phyloP scores from a whole-genome alignment of 192 early-diverging fungal species.

The Geosiphon pyriformis region DNA sequence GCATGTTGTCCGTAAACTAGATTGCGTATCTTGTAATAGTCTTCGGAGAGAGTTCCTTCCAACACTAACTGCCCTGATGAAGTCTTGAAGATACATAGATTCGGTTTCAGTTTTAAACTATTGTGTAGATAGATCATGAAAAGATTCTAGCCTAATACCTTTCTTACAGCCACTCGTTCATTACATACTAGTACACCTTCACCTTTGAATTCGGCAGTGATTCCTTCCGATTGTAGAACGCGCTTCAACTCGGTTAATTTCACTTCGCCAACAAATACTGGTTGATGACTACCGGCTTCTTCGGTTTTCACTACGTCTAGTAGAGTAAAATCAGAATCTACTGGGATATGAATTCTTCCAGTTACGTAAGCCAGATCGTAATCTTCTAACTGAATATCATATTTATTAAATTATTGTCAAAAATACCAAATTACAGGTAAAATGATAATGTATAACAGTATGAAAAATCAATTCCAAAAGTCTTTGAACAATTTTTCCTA shows the following conservation, averaged over 20 bases:
- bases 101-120: not conserved
- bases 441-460: too few species aligned
- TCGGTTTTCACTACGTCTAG: constrained; percentile 62
- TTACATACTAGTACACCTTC: constrained; percentile 85
- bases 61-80: constrained; percentile 44
- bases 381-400: constrained; percentile 56
- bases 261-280: constrained; percentile 83
- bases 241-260: constrained; percentile 76
- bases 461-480: too few species aligned
- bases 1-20: constrained; percentile 71
- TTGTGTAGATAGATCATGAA: not conserved
- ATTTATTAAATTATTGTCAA: constrained; percentile 19
- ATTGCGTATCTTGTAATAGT: constrained; percentile 67
- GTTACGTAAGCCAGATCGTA: constrained; percentile 74
- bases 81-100: constrained; percentile 31
- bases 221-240: constrained; percentile 65
- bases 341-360: constrained; percentile 66
- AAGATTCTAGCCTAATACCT: constrained; percentile 35
- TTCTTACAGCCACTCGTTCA: constrained; percentile 63
- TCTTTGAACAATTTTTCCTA: too few species aligned
- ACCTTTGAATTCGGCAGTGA: constrained; percentile 73
- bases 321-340: constrained; percentile 60
- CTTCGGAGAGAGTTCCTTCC: constrained; percentile 55
- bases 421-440: not conserved
- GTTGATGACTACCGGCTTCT: constrained; percentile 34